A percentile compares a stretch with the other conserved stretches of the same genome.
These are phyloP conservation scores for Tetrahymena malaccensis DNA, from an alignment of 73 alveolate species.

Conservation along the genomic window DNA sequence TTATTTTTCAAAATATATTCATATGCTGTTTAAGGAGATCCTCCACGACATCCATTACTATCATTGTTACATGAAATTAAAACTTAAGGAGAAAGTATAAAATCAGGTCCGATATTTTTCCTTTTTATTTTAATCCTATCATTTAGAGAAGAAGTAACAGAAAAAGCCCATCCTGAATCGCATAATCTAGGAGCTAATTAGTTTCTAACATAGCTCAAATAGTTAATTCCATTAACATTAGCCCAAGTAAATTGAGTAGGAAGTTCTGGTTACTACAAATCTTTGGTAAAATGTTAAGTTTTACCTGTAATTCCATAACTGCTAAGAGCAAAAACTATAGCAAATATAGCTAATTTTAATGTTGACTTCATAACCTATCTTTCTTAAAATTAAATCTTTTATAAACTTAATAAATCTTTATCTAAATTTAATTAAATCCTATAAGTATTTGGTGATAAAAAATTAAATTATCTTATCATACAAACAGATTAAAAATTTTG, in stretches of 20 bases:
- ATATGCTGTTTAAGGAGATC: slow-evolving; percentile 61
- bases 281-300: background rate
- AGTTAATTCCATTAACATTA: slow-evolving; percentile 74
- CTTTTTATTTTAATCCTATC: slow-evolving; percentile 71
- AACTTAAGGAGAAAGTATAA: slow-evolving; percentile 67
- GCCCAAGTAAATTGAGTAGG: slow-evolving; percentile 65
- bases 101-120: slow-evolving; percentile 74
- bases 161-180: slow-evolving; percentile 88
- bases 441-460: background rate
- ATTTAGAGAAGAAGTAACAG: slow-evolving; percentile 65
- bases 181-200: slow-evolving; percentile 71
- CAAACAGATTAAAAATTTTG: background rate
- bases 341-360: background rate
- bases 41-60: slow-evolving; percentile 79
- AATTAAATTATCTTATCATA: background rate
- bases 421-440: no score
- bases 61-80: slow-evolving; percentile 61
- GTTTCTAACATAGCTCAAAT: slow-evolving; percentile 50
- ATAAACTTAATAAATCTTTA: no score
- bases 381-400: background rate
- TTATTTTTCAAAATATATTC: slow-evolving; percentile 48
- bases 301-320: background rate
- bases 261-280: background rate
- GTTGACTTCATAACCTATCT: background rate
- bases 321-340: background rate